phyloP scores from a whole-genome alignment of 2,329 filamentous ascomycete species.

The Coniochaeta sp. region DNA sequence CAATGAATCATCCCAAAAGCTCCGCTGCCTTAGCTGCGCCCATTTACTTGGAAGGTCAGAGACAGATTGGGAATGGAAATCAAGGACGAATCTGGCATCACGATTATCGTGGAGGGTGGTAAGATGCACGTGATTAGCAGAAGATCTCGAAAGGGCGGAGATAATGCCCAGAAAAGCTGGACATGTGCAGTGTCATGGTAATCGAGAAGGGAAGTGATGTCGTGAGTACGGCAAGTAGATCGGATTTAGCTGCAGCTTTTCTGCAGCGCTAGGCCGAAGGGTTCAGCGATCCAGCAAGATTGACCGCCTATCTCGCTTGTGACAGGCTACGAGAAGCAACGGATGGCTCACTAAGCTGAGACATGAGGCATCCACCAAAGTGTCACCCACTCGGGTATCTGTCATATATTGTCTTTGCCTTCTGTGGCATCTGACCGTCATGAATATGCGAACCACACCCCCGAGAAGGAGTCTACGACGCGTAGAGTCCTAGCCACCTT shows the following conservation, averaged over 20 bases:
- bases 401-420: conserved; percentile 1
- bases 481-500: background rate
- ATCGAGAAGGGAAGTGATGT: background rate
- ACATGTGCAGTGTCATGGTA: background rate
- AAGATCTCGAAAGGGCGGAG: background rate
- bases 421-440: conserved; percentile 11
- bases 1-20: background rate
- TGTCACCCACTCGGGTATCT: background rate
- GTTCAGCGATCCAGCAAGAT: background rate
- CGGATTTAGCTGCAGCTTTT: background rate
- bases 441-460: background rate
- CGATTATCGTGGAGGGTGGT: background rate
- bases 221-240: background rate
- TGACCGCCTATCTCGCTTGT: background rate
- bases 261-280: background rate
- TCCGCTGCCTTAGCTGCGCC: background rate
- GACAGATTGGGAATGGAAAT: background rate
- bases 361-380: background rate
- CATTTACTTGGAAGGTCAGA: background rate
- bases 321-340: background rate
- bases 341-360: background rate
- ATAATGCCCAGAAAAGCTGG: background rate
- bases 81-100: background rate
- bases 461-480: background rate
- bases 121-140: background rate